Base-by-base conservation (phyloP, 345 rosid genomes). In the Turritis glabra region DNA sequence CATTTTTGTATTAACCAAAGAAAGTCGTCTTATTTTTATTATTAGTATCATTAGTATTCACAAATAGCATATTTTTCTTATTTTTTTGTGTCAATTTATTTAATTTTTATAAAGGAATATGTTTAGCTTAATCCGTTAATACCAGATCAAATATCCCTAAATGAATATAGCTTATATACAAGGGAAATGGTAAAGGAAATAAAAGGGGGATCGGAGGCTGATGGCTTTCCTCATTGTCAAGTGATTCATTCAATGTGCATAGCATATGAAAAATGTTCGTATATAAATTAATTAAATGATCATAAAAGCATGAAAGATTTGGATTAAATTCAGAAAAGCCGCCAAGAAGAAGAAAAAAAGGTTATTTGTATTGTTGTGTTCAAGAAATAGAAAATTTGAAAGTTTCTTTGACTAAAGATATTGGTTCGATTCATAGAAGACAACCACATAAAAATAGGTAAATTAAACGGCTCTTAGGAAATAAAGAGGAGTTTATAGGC, bases 181-280 rank as follows among this genome's bases (percentile, higher is more conserved):
- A 21, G 19, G 30, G 17, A 38, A 22, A 61, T n/a, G 10, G 5
- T 6, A 25, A 41, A 41, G 0, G 4, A 40, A 26, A 25, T 3
- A 23, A 23, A 40, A n/a, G n/a, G n/a, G n/a, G 71, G 29, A 14
- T 14, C 46, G 46, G 7, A 47, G 19, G 61, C 71, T 53, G 71
- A 51, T 67, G 72, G 52, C 30, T 25, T 52, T 52, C 17, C 29
- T 54, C 25, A 17, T 37, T 23, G 50, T 18, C 9, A 19, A 2
- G 53, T 41, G 44, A 69, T 54, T 46, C 2, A 23, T 33, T 35
- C 18, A 27, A 26, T 40, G 21, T 43, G 43, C 46, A 44, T 57
- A 59, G 73, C 32, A 57, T 71, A 60, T 50, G 37, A 32, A 23
- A 32, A 46, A 10, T 47, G 47, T 15, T 71, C 10, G 23, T 46